Percentiles rank a stretch among this genome's conserved stretches.
Conservation (phyloP, 345 rosid genomes). For the Jatropha curcas region DNA sequence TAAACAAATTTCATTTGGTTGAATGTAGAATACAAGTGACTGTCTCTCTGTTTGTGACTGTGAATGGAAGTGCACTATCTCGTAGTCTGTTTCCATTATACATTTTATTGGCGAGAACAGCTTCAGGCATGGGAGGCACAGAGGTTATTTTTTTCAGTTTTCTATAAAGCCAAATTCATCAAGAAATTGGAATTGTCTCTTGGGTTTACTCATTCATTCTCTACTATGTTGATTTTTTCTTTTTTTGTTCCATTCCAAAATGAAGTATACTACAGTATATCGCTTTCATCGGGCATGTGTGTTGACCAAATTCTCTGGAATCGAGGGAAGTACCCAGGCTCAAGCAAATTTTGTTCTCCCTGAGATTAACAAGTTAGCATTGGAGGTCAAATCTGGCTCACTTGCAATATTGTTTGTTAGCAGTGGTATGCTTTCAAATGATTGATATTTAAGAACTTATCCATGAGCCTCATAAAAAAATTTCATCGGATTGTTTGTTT, state of each 20-base stretch:
- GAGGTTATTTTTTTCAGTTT: constrained; percentile 50
- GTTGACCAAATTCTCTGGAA: constrained; percentile 71
- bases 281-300: constrained; percentile 78
- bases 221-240: constrained; percentile 16
- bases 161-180: not conserved
- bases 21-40: constrained; percentile 74
- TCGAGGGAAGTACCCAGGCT: constrained; percentile 60
- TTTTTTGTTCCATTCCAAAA: constrained; percentile 39
- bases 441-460: constrained; percentile 3
- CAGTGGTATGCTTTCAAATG: constrained; percentile 56
- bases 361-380: constrained; percentile 69
- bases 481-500: constrained; percentile 22
- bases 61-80: constrained; percentile 53
- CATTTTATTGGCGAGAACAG: constrained; percentile 75
- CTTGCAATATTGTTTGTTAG: constrained; percentile 80
- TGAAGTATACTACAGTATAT: constrained; percentile 88
- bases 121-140: constrained; percentile 47
- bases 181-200: not conserved
- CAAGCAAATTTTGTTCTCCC: constrained; percentile 84
- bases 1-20: constrained; percentile 29
- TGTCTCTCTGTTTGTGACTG: constrained; percentile 52
- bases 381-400: constrained; percentile 79
- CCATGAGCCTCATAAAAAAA: constrained; percentile 13
- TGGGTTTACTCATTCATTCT: not conserved
- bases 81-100: constrained; percentile 69